Evolutionary conservation across 495 filamentous ascomycete species (phyloP).

Genomic region (Aspergillus bridgeri): DNA sequence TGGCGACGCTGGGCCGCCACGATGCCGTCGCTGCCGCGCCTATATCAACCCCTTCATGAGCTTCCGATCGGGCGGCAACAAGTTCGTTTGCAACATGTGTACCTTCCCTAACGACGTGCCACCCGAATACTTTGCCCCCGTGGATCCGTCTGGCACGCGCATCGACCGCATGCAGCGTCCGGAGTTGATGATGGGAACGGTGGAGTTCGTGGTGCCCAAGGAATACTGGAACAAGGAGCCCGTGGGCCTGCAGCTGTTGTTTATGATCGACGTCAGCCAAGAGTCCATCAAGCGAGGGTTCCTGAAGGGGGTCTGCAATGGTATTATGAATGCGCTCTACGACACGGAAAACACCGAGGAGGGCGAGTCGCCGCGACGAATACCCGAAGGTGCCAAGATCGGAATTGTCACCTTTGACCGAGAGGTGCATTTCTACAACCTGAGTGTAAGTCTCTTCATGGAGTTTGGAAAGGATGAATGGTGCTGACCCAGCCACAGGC

Average conservation of each 20-base stretch:
- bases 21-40: constrained; percentile 88
- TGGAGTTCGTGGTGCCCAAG: constrained; percentile 94
- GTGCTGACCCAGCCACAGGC: constrained; percentile 49
- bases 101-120: constrained; percentile 94
- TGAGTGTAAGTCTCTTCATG: constrained; percentile 56
- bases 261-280: constrained; percentile 88
- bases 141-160: constrained; percentile 80
- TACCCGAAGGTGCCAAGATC: constrained; percentile 80
- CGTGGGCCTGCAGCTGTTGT: constrained; percentile 80
- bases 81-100: constrained; percentile 98
- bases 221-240: constrained; percentile 98
- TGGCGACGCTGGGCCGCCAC: constrained; percentile 84
- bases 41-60: constrained; percentile 99
- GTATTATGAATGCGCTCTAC: constrained; percentile 82
- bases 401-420: constrained; percentile 95
- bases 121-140: constrained; percentile 87
- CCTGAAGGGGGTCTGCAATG: constrained; percentile 86
- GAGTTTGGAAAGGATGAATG: not conserved
- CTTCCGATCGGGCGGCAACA: constrained; percentile 89
- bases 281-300: constrained; percentile 87
- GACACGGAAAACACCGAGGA: constrained; percentile 56
- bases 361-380: constrained; percentile 48
- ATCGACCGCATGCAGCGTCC: constrained; percentile 87
- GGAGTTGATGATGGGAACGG: constrained; percentile 84
- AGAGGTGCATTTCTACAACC: constrained; percentile 96